Percentiles rank a stretch among this genome's conserved stretches.
Conservation (phyloP, 2,329 filamentous ascomycete species). For the Colletotrichum euphorbiae region DNA sequence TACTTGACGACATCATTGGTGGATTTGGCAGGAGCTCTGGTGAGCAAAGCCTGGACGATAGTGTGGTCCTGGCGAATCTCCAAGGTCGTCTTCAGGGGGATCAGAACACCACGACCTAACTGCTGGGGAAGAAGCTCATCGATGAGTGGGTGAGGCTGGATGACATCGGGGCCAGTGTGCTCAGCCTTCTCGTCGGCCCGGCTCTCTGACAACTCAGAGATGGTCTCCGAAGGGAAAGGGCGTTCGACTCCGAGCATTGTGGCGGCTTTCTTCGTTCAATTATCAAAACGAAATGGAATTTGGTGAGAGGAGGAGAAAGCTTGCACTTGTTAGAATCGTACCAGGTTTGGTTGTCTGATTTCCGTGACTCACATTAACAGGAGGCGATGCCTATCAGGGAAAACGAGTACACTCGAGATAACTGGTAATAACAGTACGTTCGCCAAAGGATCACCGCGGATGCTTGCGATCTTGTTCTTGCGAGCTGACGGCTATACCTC, state of each 20-base stretch:
- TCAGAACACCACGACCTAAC: constrained; percentile 61
- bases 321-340: background rate
- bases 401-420: background rate
- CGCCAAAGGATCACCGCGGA: background rate
- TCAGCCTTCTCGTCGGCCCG: constrained; percentile 32
- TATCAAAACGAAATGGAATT: background rate
- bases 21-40: constrained; percentile 76
- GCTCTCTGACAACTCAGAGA: constrained; percentile 22
- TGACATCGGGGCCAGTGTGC: constrained; percentile 37
- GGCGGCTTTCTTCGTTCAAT: constrained; percentile 7
- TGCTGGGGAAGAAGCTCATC: constrained; percentile 51
- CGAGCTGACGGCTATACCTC: background rate
- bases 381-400: background rate
- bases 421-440: background rate
- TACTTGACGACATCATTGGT: constrained; percentile 81
- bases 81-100: constrained; percentile 73
- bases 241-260: constrained; percentile 32
- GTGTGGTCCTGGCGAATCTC: constrained; percentile 70
- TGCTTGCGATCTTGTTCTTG: background rate
- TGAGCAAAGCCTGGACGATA: constrained; percentile 74
- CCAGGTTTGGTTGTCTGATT: background rate
- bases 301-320: background rate
- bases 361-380: constrained; percentile 28
- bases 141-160: constrained; percentile 47
- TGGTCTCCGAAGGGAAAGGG: constrained; percentile 5